Conservation (phyloP, 2,329 filamentous ascomycete genomes). For the Penicillium sp. region DNA sequence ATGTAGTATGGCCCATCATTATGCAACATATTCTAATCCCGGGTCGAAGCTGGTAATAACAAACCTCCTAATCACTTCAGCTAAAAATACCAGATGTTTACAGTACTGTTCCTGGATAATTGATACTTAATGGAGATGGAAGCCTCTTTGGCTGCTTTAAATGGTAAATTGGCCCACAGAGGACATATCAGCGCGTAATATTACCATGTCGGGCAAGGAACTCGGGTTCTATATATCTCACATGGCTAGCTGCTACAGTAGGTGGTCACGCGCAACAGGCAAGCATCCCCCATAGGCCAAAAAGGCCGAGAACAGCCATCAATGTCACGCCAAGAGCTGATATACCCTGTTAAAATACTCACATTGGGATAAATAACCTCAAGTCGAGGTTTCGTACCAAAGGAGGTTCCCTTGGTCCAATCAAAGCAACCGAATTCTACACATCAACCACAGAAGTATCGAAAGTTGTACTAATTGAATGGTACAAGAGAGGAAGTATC, state of each 20-base stretch:
- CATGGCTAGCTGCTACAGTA: not conserved
- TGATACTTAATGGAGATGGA: fast-evolving
- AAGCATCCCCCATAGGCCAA: not conserved
- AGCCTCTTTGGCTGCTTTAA: not conserved
- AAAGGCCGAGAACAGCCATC: too few species aligned
- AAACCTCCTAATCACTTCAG: too few species aligned
- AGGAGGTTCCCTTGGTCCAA: too few species aligned
- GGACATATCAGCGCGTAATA: not conserved
- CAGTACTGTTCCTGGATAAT: too few species aligned
- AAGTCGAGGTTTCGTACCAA: not conserved
- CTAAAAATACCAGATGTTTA: not conserved
- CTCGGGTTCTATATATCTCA: not conserved
- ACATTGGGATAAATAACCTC: not conserved
- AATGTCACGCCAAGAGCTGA: not conserved
- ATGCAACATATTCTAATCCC: not conserved
- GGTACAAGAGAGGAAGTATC: too few species aligned
- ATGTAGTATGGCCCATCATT: not conserved
- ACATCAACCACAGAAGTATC: too few species aligned
- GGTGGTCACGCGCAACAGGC: too few species aligned
- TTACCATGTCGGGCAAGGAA: not conserved
- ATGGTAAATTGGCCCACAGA: too few species aligned
- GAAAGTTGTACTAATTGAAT: too few species aligned
- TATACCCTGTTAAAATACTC: too few species aligned
- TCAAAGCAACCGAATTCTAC: not conserved
- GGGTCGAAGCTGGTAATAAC: too few species aligned